Conservation (phyloP, 83 land plant species). For the Picea mariana region DNA sequence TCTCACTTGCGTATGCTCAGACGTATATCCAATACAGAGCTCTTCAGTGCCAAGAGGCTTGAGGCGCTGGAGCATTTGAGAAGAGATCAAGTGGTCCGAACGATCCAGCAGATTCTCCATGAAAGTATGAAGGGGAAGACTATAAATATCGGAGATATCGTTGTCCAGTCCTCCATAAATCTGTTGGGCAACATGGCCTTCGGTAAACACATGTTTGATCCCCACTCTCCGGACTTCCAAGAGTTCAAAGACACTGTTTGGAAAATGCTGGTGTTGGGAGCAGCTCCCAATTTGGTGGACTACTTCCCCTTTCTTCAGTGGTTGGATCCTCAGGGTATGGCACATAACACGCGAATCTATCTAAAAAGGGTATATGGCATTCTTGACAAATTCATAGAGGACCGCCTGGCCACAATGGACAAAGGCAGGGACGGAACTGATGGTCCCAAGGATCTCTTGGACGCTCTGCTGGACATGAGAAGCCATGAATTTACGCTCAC, state of each 20-base stretch:
- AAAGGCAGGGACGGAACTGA: neutral
- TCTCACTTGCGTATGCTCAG: neutral
- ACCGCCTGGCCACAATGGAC: neutral
- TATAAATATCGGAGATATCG: neutral
- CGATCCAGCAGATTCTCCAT: neutral
- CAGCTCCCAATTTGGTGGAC: neutral
- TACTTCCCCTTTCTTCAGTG: constrained; percentile 1
- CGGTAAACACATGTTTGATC: neutral
- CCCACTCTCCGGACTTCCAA: neutral
- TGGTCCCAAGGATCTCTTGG: neutral
- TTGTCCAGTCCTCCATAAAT: neutral
- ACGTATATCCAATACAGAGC: neutral
- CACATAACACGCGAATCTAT: too few relatives aligned
- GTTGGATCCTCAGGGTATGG: neutral
- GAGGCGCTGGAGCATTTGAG: constrained; percentile 4
- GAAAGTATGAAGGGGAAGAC: neutral
- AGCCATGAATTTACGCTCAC: neutral
- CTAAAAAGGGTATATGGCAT: neutral
- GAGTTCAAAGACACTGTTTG: neutral
- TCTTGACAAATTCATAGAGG: neutral
- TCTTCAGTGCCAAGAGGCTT: neutral
- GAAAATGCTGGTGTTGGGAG: neutral
- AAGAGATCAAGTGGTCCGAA: neutral
- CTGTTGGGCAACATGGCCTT: constrained; percentile 3
- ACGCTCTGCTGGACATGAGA: neutral